These are phyloP conservation scores for Irpex lacteus DNA, from an alignment of 1,284 basidiomycete genomes.

Conservation along the genomic window DNA sequence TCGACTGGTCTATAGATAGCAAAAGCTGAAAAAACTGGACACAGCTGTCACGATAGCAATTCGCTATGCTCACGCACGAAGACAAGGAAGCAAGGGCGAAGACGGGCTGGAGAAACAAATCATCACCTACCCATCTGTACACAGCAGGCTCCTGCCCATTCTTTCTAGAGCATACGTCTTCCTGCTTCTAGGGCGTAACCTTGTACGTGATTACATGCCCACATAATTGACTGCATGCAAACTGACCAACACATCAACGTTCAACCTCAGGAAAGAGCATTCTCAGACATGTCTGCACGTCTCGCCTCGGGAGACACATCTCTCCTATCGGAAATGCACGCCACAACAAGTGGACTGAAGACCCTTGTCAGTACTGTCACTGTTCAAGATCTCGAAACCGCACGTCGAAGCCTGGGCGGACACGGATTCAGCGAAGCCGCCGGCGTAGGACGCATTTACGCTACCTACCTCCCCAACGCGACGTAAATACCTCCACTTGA, in stretches of 20 bases:
- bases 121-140: slow-evolving; percentile 68
- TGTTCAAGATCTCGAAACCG: slow-evolving; percentile 63
- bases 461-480: slow-evolving; percentile 60
- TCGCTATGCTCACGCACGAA: slow-evolving; percentile 70
- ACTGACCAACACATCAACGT: not conserved
- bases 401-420: slow-evolving; percentile 72
- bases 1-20: too few species aligned
- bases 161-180: slow-evolving; percentile 73
- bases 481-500: slow-evolving; percentile 42
- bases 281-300: slow-evolving; percentile 45
- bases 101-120: slow-evolving; percentile 63
- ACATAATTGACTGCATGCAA: too few species aligned
- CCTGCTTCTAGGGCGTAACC: slow-evolving; percentile 58
- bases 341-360: slow-evolving; percentile 70
- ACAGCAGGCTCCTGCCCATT: slow-evolving; percentile 69
- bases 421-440: slow-evolving; percentile 75
- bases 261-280: slow-evolving; percentile 51
- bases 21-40: not conserved
- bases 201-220: slow-evolving; percentile 39
- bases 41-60: slow-evolving; percentile 70
- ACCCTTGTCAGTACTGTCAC: slow-evolving; percentile 52
- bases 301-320: slow-evolving; percentile 58
- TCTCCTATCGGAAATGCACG: slow-evolving; percentile 69
- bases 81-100: slow-evolving; percentile 58
- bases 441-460: slow-evolving; percentile 64